Percentiles rank a stretch among this genome's conserved stretches.
Conservation (phyloP, 352 stramenopile species). For the Globisporangium alternatum region DNA sequence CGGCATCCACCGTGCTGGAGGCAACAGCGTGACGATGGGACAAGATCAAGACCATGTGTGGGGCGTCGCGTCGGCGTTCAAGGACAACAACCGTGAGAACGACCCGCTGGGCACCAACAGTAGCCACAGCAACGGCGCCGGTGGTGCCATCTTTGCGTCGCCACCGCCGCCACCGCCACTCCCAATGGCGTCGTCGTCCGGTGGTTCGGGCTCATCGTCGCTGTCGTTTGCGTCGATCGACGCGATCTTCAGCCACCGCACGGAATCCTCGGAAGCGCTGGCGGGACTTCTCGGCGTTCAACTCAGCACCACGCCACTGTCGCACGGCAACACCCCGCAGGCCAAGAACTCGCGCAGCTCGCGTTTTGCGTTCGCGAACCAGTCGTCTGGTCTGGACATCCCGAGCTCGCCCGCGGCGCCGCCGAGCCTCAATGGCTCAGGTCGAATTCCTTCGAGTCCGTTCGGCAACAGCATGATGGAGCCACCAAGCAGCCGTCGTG, state of each 20-base stretch:
- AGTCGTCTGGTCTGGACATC: slow-evolving; percentile 24
- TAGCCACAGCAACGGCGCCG: not conserved
- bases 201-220: slow-evolving; percentile 24
- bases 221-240: slow-evolving; percentile 83
- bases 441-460: slow-evolving; percentile 17
- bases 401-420: slow-evolving; percentile 7
- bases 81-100: slow-evolving; percentile 12
- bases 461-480: slow-evolving; percentile 18
- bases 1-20: slow-evolving; percentile 37
- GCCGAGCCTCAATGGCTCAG: slow-evolving; percentile 2
- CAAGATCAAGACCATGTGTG: slow-evolving; percentile 29
- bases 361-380: slow-evolving; percentile 81
- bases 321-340: slow-evolving; percentile 27
- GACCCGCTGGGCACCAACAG: slow-evolving; percentile 6
- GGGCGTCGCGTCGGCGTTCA: slow-evolving; percentile 16
- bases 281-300: slow-evolving; percentile 63
- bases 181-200: slow-evolving; percentile 6
- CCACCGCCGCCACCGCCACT: slow-evolving; percentile 8
- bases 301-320: slow-evolving; percentile 42
- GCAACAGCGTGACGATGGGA: slow-evolving; percentile 16
- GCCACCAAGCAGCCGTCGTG: slow-evolving; percentile 8
- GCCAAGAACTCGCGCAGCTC: slow-evolving; percentile 52
- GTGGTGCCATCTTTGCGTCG: slow-evolving; percentile 7
- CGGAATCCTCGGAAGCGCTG: slow-evolving; percentile 69
- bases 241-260: slow-evolving; percentile 76